Evolutionary conservation across 2,329 filamentous ascomycete species (phyloP), one percentile per base, ranked within the genome.

Genomic region (Teratosphaeria zuluensis): DNA sequence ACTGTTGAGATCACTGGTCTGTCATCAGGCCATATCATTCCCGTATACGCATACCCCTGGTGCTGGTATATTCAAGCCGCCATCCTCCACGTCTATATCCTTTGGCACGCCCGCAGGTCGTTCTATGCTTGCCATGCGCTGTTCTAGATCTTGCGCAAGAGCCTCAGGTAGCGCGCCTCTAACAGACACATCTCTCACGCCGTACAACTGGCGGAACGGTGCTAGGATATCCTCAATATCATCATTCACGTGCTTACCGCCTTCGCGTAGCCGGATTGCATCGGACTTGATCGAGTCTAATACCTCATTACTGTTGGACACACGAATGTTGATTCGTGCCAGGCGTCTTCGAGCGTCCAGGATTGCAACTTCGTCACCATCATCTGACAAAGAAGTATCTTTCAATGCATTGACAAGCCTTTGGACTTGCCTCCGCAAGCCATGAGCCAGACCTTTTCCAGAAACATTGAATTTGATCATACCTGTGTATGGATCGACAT

Each of bases 401-500:
- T 60, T 66, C 59, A 79, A 57, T 48, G 73, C 65, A 57, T 72
- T 68, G 5, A 77, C 75, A 46, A 80, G 64, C 51, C 71, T 71
- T 58, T 69, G 63, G 19, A 79, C 75, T 56, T 76, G 75, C 21
- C 66, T 65, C 28, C 69, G 61, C 31, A 80, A 67, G 0, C 77
- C 77, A 31, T 74, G 73, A 2, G 73, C 72, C 42, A 80, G 62
- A 0, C 77, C 77, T 30, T 70, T 66, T 0, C 77, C 78, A 1
- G 73, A 70, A n/a, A 75, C 77, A 62, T 80, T 80, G 64, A 76
- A 80, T 63, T 79, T 80, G 60, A 79, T 76, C 77, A 78, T 78
- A 3, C 77, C 78, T 0, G 76, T 78, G 56, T 80, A 80, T 48
- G 72, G 71, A 63, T 80, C 78, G 30, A 79, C 75, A 56, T 75